Conservation (phyloP, 257 asterid species). For the Petunia secreta region DNA sequence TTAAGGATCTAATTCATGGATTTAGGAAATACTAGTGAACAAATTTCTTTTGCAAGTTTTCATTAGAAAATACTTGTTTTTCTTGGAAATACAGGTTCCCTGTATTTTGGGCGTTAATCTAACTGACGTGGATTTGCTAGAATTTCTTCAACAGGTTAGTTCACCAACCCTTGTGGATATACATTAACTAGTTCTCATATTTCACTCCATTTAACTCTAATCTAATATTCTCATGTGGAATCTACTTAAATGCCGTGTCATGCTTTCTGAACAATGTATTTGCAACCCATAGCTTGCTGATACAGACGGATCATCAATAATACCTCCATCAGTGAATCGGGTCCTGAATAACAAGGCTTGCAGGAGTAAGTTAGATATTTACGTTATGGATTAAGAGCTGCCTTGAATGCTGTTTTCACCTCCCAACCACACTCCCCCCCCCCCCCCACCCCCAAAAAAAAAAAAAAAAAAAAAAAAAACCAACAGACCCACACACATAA, state of each 20-base stretch:
- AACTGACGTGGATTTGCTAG: conserved; percentile 80
- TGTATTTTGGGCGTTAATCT: conserved; percentile 79
- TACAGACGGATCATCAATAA: conserved; percentile 91
- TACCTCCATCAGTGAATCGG: conserved; percentile 85
- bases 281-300: conserved; percentile 68
- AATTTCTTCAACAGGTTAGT: conserved; percentile 88
- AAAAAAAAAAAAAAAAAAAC: not conserved
- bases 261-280: conserved; percentile 24
- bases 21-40: not conserved
- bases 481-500: too few species aligned
- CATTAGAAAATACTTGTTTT: conserved; percentile 4
- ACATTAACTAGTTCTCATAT: not conserved
- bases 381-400: conserved; percentile 24
- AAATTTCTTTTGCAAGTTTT: not conserved
- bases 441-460: not conserved
- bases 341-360: conserved; percentile 93
- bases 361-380: conserved; percentile 62
- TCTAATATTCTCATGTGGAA: not conserved
- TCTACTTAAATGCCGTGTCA: not conserved
- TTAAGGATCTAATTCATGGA: not conserved
- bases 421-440: not conserved
- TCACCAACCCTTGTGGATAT: not conserved
- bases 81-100: conserved; percentile 67
- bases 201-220: conserved; percentile 2
- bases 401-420: not conserved